These are phyloP conservation scores for Thuja plicata DNA, from an alignment of 83 land plant species.

Conservation along the genomic window DNA sequence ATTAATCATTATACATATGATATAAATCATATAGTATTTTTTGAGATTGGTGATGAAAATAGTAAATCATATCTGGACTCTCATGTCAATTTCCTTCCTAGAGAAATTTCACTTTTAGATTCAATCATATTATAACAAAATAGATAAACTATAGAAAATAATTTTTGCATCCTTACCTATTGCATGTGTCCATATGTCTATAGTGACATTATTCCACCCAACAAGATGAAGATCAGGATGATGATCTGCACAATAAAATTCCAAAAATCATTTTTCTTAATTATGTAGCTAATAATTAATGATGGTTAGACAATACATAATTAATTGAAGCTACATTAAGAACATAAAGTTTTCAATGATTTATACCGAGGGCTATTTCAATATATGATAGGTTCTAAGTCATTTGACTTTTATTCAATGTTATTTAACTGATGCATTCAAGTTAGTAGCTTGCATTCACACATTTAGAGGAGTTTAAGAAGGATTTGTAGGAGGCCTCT, in stretches of 20 bases:
- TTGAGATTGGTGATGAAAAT: background rate
- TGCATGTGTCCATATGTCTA: slow-evolving; percentile 95
- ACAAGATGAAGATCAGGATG: slow-evolving; percentile 98
- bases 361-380: too few species aligned
- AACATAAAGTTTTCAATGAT: background rate
- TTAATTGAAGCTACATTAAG: background rate
- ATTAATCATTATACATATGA: background rate
- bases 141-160: background rate
- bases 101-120: background rate
- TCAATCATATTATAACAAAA: background rate
- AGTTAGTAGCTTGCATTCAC: too few species aligned
- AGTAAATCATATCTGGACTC: background rate
- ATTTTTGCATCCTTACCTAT: slow-evolving; percentile 49
- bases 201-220: slow-evolving; percentile 88
- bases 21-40: background rate
- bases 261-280: background rate
- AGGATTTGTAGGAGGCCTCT: too few species aligned
- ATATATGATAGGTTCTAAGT: too few species aligned
- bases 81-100: slow-evolving; percentile 6
- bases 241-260: slow-evolving; percentile 68
- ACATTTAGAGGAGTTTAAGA: too few species aligned
- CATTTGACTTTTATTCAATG: too few species aligned
- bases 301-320: background rate
- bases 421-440: too few species aligned
- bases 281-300: background rate